Conservation (phyloP, 202 grass and related monocot species). For the Dendrocalamus latiflorus region DNA sequence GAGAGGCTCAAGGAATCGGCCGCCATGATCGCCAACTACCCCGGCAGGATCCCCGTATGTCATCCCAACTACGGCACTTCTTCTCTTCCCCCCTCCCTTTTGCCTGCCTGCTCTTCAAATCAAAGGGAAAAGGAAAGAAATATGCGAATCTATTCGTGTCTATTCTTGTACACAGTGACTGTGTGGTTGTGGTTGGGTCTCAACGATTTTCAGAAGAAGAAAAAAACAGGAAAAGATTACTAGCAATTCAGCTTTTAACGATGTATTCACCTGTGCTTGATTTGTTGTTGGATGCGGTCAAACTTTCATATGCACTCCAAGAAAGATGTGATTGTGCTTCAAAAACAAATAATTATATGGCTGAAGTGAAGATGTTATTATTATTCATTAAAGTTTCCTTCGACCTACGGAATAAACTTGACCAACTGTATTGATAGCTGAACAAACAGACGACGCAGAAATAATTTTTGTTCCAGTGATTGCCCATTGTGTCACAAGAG, state of each 20-base stretch:
- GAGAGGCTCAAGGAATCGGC: conserved; percentile 32
- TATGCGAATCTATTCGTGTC: neutral
- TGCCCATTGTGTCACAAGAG: neutral
- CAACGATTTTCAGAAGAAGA: neutral
- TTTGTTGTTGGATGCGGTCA: neutral
- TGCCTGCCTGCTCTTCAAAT: too few species aligned
- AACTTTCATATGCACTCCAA: neutral
- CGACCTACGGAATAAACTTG: too few species aligned
- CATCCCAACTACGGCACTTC: too few species aligned
- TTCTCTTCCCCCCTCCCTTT: too few species aligned
- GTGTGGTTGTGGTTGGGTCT: neutral
- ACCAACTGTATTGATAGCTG: too few species aligned
- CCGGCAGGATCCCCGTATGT: neutral
- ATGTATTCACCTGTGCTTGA: neutral
- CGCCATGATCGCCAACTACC: conserved; percentile 51
- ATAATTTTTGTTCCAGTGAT: neutral
- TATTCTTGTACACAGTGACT: neutral
- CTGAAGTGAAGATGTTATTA: too few species aligned
- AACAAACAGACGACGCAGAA: too few species aligned
- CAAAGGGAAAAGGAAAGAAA: neutral
- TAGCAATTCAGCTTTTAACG: neutral
- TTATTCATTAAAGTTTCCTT: too few species aligned
- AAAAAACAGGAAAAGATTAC: neutral
- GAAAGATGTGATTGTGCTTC: neutral
- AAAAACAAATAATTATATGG: neutral